phyloP scores from a whole-genome alignment of 306 rosid genomes.

The Prunus mira region DNA sequence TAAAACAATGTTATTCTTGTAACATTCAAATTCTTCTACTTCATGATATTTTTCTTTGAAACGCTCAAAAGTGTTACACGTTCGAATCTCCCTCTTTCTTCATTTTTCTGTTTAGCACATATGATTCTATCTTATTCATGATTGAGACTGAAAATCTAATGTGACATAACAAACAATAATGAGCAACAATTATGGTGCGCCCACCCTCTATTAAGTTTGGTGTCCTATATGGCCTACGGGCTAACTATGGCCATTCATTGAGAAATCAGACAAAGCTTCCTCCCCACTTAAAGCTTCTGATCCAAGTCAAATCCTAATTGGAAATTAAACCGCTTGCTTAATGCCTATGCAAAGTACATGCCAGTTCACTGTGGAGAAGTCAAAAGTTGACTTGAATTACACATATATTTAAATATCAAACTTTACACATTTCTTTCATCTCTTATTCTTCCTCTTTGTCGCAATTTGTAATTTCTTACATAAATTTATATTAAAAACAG shows the following conservation, averaged over 20 bases:
- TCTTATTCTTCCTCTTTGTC: neutral
- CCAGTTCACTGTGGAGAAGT: neutral
- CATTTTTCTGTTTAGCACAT: no score
- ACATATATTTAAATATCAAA: neutral
- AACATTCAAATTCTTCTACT: no score
- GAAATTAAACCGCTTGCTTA: neutral
- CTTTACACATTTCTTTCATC: neutral
- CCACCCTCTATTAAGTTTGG: neutral
- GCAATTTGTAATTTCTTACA: no score
- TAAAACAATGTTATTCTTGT: no score
- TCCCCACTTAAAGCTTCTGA: neutral
- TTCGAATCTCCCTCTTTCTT: no score
- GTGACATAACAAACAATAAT: neutral
- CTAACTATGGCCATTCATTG: neutral
- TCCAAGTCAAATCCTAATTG: neutral
- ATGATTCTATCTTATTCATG: no score
- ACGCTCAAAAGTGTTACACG: no score
- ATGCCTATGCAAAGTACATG: constrained; percentile 2
- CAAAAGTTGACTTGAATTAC: neutral
- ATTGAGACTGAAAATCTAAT: no score
- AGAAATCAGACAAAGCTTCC: neutral
- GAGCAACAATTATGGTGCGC: neutral
- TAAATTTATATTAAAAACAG: fast-evolving
- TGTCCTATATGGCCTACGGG: neutral
- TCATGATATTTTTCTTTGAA: no score